phyloP scores from a whole-genome alignment of 1,284 basidiomycete genomes.

The Filobasidium uniguttulatum region DNA sequence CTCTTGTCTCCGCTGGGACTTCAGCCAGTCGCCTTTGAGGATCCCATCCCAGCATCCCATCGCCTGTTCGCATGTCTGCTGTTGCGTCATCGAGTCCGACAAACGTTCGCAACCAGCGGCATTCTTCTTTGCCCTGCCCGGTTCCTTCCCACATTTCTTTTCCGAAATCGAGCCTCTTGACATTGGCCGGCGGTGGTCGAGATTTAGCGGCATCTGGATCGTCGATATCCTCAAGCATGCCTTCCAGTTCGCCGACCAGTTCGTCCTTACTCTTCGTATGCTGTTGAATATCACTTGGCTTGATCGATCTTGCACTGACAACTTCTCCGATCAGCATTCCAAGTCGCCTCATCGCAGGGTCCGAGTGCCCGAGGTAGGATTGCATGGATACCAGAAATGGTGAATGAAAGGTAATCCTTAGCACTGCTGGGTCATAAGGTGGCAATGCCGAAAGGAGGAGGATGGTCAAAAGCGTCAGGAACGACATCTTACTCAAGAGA shows the following conservation, averaged over 20 bases:
- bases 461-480: constrained; percentile 57
- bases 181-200: constrained; percentile 26
- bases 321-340: constrained; percentile 89
- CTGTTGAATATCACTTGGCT: neutral
- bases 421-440: constrained; percentile 37
- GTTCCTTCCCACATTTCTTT: constrained; percentile 62
- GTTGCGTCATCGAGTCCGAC: constrained; percentile 45
- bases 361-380: constrained; percentile 62
- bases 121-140: constrained; percentile 55
- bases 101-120: constrained; percentile 45
- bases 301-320: constrained; percentile 28
- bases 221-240: constrained; percentile 42
- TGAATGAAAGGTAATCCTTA: constrained; percentile 40
- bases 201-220: constrained; percentile 18
- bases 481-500: constrained; percentile 38
- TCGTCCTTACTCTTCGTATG: constrained; percentile 19
- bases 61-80: constrained; percentile 26
- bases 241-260: constrained; percentile 26
- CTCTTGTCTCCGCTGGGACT: too few relatives aligned
- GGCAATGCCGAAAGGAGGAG: constrained; percentile 50
- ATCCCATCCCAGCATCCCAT: constrained; percentile 3
- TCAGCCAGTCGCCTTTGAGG: neutral
- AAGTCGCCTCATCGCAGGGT: constrained; percentile 62
- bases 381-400: constrained; percentile 60
- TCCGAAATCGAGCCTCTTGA: constrained; percentile 60